phyloP scores from a whole-genome alignment of 179 eudicot species.

The Actinidia chinensis region DNA sequence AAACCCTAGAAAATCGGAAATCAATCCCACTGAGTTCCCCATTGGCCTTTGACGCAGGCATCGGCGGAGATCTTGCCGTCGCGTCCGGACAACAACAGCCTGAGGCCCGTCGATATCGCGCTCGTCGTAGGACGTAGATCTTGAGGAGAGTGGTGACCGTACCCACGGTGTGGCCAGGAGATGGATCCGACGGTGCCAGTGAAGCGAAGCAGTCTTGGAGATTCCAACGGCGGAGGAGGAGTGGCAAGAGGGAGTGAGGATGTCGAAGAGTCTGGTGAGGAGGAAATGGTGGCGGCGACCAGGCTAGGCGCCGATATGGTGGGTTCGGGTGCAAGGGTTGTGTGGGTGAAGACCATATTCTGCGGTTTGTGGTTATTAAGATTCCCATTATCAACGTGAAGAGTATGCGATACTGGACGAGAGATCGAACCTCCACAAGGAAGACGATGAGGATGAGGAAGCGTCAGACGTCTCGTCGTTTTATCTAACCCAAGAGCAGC shows the following conservation, averaged over 20 bases:
- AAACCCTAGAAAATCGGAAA: neutral
- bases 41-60: slow-evolving; percentile 78
- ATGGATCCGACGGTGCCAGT: slow-evolving; percentile 18
- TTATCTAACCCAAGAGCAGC: too few relatives aligned
- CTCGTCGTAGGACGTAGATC: slow-evolving; percentile 81
- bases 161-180: slow-evolving; percentile 57
- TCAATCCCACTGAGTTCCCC: slow-evolving; percentile 83
- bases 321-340: slow-evolving; percentile 63
- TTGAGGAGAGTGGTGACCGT: slow-evolving; percentile 56
- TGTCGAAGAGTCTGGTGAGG: slow-evolving; percentile 65
- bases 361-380: slow-evolving; percentile 27
- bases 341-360: slow-evolving; percentile 19
- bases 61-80: slow-evolving; percentile 58
- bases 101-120: slow-evolving; percentile 69
- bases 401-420: too few relatives aligned
- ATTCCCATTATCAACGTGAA: slow-evolving; percentile 34
- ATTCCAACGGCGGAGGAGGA: slow-evolving; percentile 20
- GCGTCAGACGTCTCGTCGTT: too few relatives aligned
- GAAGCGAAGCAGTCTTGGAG: slow-evolving; percentile 21
- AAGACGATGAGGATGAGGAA: too few relatives aligned
- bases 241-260: slow-evolving; percentile 18
- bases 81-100: slow-evolving; percentile 64
- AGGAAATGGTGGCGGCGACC: slow-evolving; percentile 68
- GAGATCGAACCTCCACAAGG: too few relatives aligned
- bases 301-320: slow-evolving; percentile 81